Base-by-base conservation (phyloP, 2,329 filamentous ascomycete species). In the Fusarium secorum region DNA sequence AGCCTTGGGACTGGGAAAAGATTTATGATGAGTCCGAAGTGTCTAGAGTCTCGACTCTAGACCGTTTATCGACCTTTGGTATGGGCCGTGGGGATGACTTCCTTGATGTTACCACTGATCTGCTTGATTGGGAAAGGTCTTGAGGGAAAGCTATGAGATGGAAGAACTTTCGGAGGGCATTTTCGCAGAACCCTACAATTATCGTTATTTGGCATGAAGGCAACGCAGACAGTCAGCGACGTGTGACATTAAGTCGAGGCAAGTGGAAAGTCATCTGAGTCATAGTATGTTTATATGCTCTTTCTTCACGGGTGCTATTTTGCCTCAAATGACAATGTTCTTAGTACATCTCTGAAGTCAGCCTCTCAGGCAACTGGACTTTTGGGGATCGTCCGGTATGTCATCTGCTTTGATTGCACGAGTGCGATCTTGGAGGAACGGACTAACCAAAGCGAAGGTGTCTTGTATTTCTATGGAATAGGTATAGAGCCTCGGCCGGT, bases 181-280 rank as follows among this genome's bases (percentile, higher is more conserved):
- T 0, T 15, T 11, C 0, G 24, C 24, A 45, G 18, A 28, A 18
- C 42, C 5, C 0, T 2, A 15, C 0, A 4, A n/a, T 0, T 0
- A 11, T 28, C 42, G 42, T 1, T 20, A 28, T 18, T 20, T 45
- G 18, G 24, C 3, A 15, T 45, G 0, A 48, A 0, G 0, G 4
- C 14, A 32, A 18, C 0, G 3, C 6, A 18, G 0, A 0, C 22
- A 42, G 22, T 8, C 41, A 22, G n/a, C 6, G n/a, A 14, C 4
- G n/a, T n/a, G 6, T 0, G 11, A 1, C 15, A 22, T 3, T 38
- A 2, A 4, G 20, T n/a, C 36, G 18, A 35, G 33, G 2, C 9
- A 9, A 1, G 18, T 5, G 33, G 18, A 11, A 36, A 36, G 35
- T 36, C 18, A 20, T 17, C 1, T 35, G 15, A 3, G 15, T 35